Conservation (phyloP, 2,329 filamentous ascomycete species). For the Erysiphe pisi region DNA sequence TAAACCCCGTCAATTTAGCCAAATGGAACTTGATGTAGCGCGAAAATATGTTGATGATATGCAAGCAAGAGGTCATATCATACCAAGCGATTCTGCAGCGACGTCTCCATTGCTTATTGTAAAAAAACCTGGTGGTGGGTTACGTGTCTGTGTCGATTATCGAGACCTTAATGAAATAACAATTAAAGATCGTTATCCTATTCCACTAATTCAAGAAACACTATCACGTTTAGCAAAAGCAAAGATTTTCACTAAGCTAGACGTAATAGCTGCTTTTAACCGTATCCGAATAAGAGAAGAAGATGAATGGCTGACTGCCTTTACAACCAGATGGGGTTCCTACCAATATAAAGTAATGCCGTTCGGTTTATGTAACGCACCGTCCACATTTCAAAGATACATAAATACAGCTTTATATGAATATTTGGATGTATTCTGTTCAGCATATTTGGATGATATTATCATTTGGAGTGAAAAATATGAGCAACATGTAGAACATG, state of each 20-base stretch:
- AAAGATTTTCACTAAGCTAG: conserved; percentile 28
- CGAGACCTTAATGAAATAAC: background rate
- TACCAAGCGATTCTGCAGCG: background rate
- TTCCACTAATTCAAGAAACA: background rate
- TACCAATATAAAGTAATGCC: conserved; percentile 19
- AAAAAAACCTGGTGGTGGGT: background rate
- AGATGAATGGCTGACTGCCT: conserved; percentile 32
- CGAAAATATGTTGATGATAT: background rate
- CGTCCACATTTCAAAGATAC: background rate
- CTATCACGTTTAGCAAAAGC: background rate
- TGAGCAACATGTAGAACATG: background rate
- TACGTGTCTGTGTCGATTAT: no score
- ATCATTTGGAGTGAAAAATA: background rate
- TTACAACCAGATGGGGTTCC: background rate
- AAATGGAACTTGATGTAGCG: background rate
- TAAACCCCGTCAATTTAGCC: no score
- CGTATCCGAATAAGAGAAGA: conserved; percentile 28
- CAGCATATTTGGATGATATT: background rate
- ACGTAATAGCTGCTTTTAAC: conserved; percentile 29
- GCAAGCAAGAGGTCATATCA: background rate
- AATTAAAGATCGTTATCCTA: conserved; percentile 5
- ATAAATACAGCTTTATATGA: background rate
- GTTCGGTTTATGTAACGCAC: background rate
- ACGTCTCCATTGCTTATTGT: background rate
- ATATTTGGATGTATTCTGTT: background rate